A percentile compares a stretch with the other conserved stretches of the same genome.
Evolutionary conservation across 1,284 basidiomycete species (phyloP).

Genomic region (Ceratobasidium sp.): DNA sequence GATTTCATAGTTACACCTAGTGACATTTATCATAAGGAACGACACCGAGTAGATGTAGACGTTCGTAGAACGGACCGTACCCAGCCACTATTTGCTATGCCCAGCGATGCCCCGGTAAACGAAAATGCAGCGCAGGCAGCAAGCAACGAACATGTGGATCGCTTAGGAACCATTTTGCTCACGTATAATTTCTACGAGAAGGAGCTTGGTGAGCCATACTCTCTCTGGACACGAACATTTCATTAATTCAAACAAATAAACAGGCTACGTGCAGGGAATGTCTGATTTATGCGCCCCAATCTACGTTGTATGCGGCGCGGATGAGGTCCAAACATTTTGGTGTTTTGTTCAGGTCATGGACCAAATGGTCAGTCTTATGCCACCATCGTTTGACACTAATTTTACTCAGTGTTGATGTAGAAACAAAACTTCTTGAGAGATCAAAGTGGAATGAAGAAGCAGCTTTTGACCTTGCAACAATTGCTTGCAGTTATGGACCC

Average conservation of each 20-base stretch:
- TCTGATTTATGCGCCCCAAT: slow-evolving; percentile 94
- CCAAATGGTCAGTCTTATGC: slow-evolving; percentile 72
- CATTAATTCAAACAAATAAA: slow-evolving; percentile 18
- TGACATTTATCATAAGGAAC: slow-evolving; percentile 59
- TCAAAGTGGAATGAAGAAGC: slow-evolving; percentile 97
- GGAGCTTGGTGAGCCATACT: slow-evolving; percentile 72
- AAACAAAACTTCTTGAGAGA: slow-evolving; percentile 95
- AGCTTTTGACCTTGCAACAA: slow-evolving; percentile 88
- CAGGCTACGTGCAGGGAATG: slow-evolving; percentile 96
- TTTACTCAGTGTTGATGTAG: slow-evolving; percentile 53
- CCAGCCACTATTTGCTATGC: slow-evolving; percentile 81
- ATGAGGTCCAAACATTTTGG: slow-evolving; percentile 94
- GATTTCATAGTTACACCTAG: neutral
- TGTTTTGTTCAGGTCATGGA: slow-evolving; percentile 95
- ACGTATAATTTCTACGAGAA: slow-evolving; percentile 94
- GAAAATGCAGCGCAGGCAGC: slow-evolving; percentile 81
- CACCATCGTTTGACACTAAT: neutral
- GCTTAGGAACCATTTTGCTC: slow-evolving; percentile 80
- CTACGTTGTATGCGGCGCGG: slow-evolving; percentile 88
- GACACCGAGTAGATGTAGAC: slow-evolving; percentile 92
- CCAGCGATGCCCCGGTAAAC: slow-evolving; percentile 52
- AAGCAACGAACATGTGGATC: slow-evolving; percentile 85
- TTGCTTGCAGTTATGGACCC: slow-evolving; percentile 94
- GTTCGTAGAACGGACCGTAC: slow-evolving; percentile 95
- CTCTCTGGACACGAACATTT: neutral